Conservation (phyloP, 805 yeast species). For the Saturnispora dispora region DNA sequence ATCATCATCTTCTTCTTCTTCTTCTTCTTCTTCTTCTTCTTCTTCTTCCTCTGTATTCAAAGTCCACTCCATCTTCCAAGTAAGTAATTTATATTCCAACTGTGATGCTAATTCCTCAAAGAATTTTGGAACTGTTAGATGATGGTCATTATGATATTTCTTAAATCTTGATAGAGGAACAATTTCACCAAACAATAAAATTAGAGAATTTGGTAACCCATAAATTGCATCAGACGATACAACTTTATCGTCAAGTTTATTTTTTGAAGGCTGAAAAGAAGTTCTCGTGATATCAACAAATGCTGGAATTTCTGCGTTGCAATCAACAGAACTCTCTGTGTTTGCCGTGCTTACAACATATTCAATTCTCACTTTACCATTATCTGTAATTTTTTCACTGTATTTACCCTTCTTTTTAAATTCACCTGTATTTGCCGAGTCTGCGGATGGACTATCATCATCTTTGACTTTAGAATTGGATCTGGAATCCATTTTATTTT, state of each 20-base stretch:
- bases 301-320: constrained; percentile 25
- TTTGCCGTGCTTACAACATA: constrained; percentile 28
- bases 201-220: constrained; percentile 77
- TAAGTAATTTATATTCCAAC: constrained; percentile 41
- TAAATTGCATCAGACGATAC: constrained; percentile 73
- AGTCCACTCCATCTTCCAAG: constrained; percentile 75
- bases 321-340: constrained; percentile 6
- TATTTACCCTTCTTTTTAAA: constrained; percentile 25
- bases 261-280: constrained; percentile 30
- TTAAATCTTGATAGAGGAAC: constrained; percentile 58
- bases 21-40: neutral
- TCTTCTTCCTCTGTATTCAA: constrained; percentile 29
- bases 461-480: constrained; percentile 6
- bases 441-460: constrained; percentile 2
- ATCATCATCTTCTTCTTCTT: constrained; percentile 8
- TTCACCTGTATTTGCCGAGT: neutral
- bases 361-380: constrained; percentile 42
- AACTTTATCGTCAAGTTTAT: constrained; percentile 44
- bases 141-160: constrained; percentile 37
- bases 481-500: neutral
- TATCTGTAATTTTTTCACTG: constrained; percentile 35
- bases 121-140: constrained; percentile 27
- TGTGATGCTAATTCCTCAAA: constrained; percentile 28
- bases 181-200: constrained; percentile 62
- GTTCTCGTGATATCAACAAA: constrained; percentile 37